Evolutionary conservation across 208 protist genomes (phyloP).

Genomic region (Herpetomonas tarakana): DNA sequence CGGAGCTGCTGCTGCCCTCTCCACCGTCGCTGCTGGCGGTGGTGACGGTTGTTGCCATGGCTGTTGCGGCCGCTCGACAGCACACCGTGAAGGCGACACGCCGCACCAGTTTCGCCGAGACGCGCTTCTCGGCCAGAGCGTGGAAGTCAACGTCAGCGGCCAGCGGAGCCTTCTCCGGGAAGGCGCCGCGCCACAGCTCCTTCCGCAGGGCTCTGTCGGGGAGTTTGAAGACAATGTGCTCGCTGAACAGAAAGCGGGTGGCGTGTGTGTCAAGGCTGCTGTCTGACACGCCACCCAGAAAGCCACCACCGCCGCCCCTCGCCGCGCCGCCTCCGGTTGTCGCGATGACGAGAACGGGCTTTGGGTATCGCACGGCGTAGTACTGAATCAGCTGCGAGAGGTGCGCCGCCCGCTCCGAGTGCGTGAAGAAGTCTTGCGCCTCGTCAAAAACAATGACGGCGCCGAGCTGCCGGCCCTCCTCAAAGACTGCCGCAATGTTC

Average conservation of each 20-base stretch:
- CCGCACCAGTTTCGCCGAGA: constrained; percentile 75
- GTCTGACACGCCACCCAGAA: constrained; percentile 15
- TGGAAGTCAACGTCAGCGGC: constrained; percentile 57
- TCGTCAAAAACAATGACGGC: constrained; percentile 89
- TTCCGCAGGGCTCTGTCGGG: constrained; percentile 52
- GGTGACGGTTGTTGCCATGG: constrained; percentile 10
- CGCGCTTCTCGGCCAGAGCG: constrained; percentile 31
- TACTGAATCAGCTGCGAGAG: constrained; percentile 79
- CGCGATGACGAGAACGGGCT: constrained; percentile 79
- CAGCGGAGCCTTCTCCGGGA: constrained; percentile 67
- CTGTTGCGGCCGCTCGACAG: constrained; percentile 41
- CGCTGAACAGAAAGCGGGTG: constrained; percentile 49
- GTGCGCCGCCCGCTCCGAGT: constrained; percentile 57
- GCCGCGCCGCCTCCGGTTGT: constrained; percentile 48
- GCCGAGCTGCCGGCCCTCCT: constrained; percentile 74
- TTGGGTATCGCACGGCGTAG: constrained; percentile 64
- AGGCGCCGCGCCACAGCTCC: constrained; percentile 64
- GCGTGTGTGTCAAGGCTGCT: constrained; percentile 41
- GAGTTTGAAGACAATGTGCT: constrained; percentile 56
- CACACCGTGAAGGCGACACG: constrained; percentile 74
- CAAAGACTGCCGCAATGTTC: constrained; percentile 66
- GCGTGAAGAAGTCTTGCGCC: constrained; percentile 81
- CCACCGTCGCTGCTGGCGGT: too few species aligned
- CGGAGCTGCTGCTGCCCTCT: not conserved
- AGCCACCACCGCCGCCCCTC: constrained; percentile 11